A percentile compares a stretch with the other conserved stretches of the same genome.
These are phyloP conservation scores for Nicotiana knightiana DNA, from an alignment of 257 asterid genomes.

Conservation along the genomic window DNA sequence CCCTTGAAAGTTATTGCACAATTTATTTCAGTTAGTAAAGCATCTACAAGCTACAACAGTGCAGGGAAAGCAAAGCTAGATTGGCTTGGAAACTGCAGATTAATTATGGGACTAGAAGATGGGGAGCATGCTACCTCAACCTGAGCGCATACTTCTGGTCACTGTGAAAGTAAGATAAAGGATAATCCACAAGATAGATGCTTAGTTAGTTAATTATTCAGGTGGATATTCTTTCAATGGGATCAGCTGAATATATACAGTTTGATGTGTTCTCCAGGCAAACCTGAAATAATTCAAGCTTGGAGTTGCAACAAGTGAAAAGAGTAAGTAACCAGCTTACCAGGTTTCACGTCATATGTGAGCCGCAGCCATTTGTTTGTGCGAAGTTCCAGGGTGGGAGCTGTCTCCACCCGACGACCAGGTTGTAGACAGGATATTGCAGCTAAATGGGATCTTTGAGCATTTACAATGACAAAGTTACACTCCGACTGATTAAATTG, in stretches of 20 bases:
- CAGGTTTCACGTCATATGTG: constrained; percentile 79
- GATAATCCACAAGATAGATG: background rate
- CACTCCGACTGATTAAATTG: constrained; percentile 93
- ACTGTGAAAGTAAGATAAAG: background rate
- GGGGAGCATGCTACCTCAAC: background rate
- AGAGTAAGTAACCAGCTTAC: constrained; percentile 35
- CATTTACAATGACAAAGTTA: constrained; percentile 76
- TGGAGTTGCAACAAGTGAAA: background rate
- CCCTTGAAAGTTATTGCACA: background rate
- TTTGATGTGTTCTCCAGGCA: background rate
- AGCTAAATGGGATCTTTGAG: constrained; percentile 69
- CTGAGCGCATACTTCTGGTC: background rate
- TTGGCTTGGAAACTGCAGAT: background rate
- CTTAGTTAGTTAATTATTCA: background rate
- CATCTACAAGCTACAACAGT: background rate
- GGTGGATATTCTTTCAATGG: background rate
- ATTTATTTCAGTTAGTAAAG: too few relatives aligned
- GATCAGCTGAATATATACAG: background rate
- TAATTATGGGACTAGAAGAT: background rate
- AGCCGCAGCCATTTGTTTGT: constrained; percentile 87
- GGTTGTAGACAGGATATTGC: constrained; percentile 60
- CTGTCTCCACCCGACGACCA: constrained; percentile 84
- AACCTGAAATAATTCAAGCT: background rate
- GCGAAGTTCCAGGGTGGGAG: constrained; percentile 63
- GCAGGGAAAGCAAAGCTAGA: background rate